These are phyloP conservation scores for Aureobasidium sp. DNA, from an alignment of 2,329 filamentous ascomycete species.

Conservation along the genomic window DNA sequence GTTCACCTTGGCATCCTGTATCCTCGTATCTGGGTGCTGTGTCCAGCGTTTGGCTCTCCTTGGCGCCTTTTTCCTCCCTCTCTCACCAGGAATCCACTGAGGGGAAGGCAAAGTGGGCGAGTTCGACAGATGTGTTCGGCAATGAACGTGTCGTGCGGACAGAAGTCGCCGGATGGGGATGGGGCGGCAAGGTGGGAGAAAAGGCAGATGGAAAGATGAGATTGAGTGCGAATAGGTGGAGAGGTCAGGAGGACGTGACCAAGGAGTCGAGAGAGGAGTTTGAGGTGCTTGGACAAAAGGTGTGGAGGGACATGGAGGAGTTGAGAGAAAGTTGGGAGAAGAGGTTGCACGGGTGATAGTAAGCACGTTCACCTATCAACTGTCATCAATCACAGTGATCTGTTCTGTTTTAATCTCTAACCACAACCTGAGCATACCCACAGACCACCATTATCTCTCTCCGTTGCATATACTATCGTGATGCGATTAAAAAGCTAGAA, in stretches of 20 bases:
- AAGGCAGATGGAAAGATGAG: conserved; percentile 31
- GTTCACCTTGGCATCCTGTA: conserved; percentile 81
- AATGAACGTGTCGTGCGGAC: conserved; percentile 62
- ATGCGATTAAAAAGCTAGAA: not conserved
- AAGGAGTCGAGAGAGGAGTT: conserved; percentile 63
- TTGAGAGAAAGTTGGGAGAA: conserved; percentile 33
- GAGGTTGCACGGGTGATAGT: conserved; percentile 26
- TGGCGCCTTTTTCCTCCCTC: conserved; percentile 58
- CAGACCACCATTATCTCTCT: too few species aligned
- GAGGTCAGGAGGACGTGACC: conserved; percentile 52
- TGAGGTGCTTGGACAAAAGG: conserved; percentile 56
- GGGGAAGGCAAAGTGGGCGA: conserved; percentile 75
- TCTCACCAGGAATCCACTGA: conserved; percentile 47
- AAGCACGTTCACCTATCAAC: not conserved
- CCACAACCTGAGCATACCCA: too few species aligned
- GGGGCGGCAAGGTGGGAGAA: conserved; percentile 51
- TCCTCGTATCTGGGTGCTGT: conserved; percentile 70
- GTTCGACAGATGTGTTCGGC: conserved; percentile 55
- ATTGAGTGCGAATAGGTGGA: conserved; percentile 51
- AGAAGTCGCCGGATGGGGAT: conserved; percentile 81
- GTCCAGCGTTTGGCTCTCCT: conserved; percentile 69
- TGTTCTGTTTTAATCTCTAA: too few species aligned
- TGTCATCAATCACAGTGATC: not conserved
- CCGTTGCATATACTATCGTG: too few species aligned
- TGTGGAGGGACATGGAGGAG: conserved; percentile 34